These are phyloP conservation scores for Fusarium neocosmosporiellum DNA, from an alignment of 2,329 filamentous ascomycete genomes.

Conservation along the genomic window DNA sequence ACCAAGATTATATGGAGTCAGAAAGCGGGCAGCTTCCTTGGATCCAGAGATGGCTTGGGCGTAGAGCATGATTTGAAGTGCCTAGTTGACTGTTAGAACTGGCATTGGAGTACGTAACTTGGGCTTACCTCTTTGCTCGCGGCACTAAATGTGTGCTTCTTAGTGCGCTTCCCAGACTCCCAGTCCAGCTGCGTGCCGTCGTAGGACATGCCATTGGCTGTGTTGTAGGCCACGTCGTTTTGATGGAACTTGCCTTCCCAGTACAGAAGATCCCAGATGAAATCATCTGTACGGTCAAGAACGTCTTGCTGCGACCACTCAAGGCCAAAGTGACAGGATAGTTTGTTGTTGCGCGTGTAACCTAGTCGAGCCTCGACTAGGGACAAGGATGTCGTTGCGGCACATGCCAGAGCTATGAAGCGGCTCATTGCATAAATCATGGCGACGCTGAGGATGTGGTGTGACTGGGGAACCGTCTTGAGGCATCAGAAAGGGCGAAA, in stretches of 20 bases:
- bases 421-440: constrained; percentile 17
- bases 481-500: background rate
- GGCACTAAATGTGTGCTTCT: constrained; percentile 54
- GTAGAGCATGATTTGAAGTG: constrained; percentile 57
- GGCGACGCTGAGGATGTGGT: background rate
- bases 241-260: constrained; percentile 59
- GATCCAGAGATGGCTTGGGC: constrained; percentile 53
- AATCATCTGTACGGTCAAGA: constrained; percentile 44
- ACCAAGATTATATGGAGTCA: constrained; percentile 48
- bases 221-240: constrained; percentile 54
- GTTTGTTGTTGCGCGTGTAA: constrained; percentile 12
- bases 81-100: constrained; percentile 31
- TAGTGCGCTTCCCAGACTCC: constrained; percentile 48
- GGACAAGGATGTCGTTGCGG: background rate
- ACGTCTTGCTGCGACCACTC: constrained; percentile 46
- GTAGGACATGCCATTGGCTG: constrained; percentile 55
- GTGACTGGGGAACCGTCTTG: background rate
- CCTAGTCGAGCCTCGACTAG: background rate
- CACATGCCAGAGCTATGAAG: constrained; percentile 1
- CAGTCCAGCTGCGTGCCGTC: constrained; percentile 54
- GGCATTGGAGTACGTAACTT: rapidly evolving
- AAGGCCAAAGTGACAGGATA: constrained; percentile 47
- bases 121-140: constrained; percentile 49
- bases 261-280: constrained; percentile 52
- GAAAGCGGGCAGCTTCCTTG: constrained; percentile 51